phyloP scores from a whole-genome alignment of 345 rosid species.

The Heritiera fomes region DNA sequence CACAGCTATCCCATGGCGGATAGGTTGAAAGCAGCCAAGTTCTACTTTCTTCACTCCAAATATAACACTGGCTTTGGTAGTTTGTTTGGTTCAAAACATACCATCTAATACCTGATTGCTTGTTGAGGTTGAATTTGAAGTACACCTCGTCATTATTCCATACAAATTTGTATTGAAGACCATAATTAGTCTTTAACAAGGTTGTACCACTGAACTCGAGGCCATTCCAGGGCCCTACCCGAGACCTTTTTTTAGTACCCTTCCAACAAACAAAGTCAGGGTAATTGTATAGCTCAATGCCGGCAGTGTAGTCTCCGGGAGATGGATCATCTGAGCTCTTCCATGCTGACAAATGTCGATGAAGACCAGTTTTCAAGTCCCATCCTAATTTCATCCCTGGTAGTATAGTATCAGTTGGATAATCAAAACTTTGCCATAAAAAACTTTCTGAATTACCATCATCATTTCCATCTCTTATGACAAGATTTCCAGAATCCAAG shows the following conservation, averaged over 20 bases:
- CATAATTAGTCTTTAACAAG: not conserved
- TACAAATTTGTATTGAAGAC: not conserved
- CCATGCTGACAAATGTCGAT: constrained; percentile 26
- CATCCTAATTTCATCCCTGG: constrained; percentile 27
- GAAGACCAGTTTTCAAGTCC: constrained; percentile 7
- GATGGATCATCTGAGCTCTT: constrained; percentile 28
- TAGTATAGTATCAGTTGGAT: constrained; percentile 27
- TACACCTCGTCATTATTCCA: constrained; percentile 19
- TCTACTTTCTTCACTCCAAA: constrained; percentile 9
- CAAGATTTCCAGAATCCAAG: constrained; percentile 31
- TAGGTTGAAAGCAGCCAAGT: constrained; percentile 22
- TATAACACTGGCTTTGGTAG: not conserved
- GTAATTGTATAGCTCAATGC: constrained; percentile 18
- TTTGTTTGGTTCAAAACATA: constrained; percentile 3
- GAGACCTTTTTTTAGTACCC: not conserved
- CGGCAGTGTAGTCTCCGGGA: constrained; percentile 1
- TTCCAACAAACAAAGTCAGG: constrained; percentile 19
- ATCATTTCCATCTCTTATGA: not conserved
- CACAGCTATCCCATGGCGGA: constrained; percentile 54
- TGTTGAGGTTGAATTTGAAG: not conserved
- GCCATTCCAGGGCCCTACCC: constrained; percentile 33
- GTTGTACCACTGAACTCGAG: not conserved
- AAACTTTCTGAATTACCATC: not conserved
- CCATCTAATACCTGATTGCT: constrained; percentile 6
- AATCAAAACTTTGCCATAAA: constrained; percentile 36